These are phyloP conservation scores for Mycosphaerella sp. DNA, from an alignment of 2,329 filamentous ascomycete species.

Conservation along the genomic window DNA sequence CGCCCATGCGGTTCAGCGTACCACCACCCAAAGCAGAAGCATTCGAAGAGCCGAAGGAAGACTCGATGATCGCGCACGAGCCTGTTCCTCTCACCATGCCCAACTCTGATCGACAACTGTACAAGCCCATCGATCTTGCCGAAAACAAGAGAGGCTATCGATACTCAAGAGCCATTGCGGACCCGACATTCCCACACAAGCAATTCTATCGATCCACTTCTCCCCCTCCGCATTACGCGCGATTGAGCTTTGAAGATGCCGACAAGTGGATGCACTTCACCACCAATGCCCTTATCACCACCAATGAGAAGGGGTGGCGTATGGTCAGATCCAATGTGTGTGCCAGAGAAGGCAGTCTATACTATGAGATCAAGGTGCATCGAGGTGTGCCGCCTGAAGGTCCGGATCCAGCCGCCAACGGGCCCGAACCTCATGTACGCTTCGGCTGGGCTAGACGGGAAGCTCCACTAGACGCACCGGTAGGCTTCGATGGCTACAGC, in stretches of 20 bases:
- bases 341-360: conserved; percentile 81
- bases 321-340: conserved; percentile 88
- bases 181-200: conserved; percentile 77
- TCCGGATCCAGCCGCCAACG: conserved; percentile 35
- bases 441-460: conserved; percentile 82
- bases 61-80: conserved; percentile 44
- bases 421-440: conserved; percentile 58
- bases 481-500: conserved; percentile 86
- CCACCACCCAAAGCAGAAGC: conserved; percentile 43
- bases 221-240: conserved; percentile 71
- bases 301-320: conserved; percentile 87
- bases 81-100: conserved; percentile 41
- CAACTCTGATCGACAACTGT: conserved; percentile 40
- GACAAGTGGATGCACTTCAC: conserved; percentile 76
- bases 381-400: conserved; percentile 58
- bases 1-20: conserved; percentile 48
- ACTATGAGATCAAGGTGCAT: conserved; percentile 89
- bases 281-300: conserved; percentile 66
- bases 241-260: conserved; percentile 89
- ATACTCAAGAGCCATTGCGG: conserved; percentile 85
- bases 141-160: conserved; percentile 69
- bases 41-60: conserved; percentile 46
- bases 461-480: conserved; percentile 73
- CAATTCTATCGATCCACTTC: conserved; percentile 89
- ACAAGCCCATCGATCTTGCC: conserved; percentile 49